Evolutionary conservation across 345 rosid genomes (phyloP), one percentile per base, ranked within the genome.

Genomic region (Microthlaspi erraticum): DNA sequence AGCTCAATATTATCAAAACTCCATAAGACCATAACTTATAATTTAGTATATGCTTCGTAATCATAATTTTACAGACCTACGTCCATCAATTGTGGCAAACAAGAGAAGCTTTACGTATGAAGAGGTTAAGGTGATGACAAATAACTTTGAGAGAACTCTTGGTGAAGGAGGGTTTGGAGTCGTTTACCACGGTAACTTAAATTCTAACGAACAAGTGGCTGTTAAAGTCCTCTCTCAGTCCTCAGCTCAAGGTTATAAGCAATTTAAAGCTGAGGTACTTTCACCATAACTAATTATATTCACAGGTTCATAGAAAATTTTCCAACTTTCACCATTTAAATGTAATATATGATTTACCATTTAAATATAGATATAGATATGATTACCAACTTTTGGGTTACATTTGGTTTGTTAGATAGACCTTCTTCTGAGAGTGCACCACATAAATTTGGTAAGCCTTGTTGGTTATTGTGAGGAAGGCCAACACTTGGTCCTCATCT

Each of bases 131-230:
- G 61, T 7, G 0, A 76, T 85, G 1, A 85, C 86, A 12, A 50
- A 70, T 20, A 72, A 82, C 58, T 85, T 85, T 11, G 16, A 38
- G 16, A 78, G 10, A 43, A 50, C 67, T 23, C 61, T 79, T 23
- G 86, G 89, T 4, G 63, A 77, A 67, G 89, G 85, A 34, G 84
- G 86, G 7, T 83, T 81, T 39, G 89, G 89, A 66, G 76, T 61
- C 23, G 89, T 85, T 17, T 82, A 79, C 59, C 70, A 39, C 29
- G 88, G 85, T 2, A 16, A 6, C 17, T 41, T 82, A 38, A 17
- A 36, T 10, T 49, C 29, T 44, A 43, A 76, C 10, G 41, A 43
- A 10, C 31, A 67, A 44, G 66, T 74, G n/a, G 81, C 79, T 1
- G 81, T 77, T 1, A 77, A 80, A 54, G 23, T 68, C 57, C 58